Evolutionary conservation across 2,329 filamentous ascomycete species (phyloP).

Genomic region (Ilyonectria robusta): DNA sequence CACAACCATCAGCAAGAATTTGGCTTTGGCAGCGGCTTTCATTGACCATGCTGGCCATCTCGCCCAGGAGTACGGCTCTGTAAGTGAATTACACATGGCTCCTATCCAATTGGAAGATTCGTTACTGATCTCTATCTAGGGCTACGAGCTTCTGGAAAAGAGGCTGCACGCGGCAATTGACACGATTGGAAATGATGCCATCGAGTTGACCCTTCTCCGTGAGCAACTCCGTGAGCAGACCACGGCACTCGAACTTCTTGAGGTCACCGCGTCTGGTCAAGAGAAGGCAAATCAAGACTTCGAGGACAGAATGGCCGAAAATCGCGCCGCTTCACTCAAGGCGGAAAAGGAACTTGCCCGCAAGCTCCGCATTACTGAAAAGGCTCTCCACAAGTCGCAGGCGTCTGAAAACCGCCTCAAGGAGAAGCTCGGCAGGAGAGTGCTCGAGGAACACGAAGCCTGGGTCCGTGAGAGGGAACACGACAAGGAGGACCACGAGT

Average conservation of each 20-base stretch:
- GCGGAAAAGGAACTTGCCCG: constrained; percentile 6
- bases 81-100: background rate
- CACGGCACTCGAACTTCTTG: background rate
- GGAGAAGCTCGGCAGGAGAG: constrained; percentile 8
- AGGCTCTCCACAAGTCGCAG: constrained; percentile 3
- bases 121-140: background rate
- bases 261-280: background rate
- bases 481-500: constrained; percentile 7
- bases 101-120: background rate
- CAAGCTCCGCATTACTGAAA: constrained; percentile 9
- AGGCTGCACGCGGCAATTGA: constrained; percentile 10
- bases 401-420: constrained; percentile 6
- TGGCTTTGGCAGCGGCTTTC: constrained; percentile 10
- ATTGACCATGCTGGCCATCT: constrained; percentile 11
- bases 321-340: constrained; percentile 4
- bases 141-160: constrained; percentile 14
- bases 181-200: constrained; percentile 18
- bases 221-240: constrained; percentile 3
- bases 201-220: constrained; percentile 6
- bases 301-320: background rate
- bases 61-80: background rate
- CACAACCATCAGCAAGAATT: constrained; percentile 6
- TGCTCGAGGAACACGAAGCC: constrained; percentile 15
- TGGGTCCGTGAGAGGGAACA: constrained; percentile 3
- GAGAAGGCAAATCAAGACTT: background rate